Base-by-base conservation (phyloP, 2,329 filamentous ascomycete species). In the Trichoderma harzianum region DNA sequence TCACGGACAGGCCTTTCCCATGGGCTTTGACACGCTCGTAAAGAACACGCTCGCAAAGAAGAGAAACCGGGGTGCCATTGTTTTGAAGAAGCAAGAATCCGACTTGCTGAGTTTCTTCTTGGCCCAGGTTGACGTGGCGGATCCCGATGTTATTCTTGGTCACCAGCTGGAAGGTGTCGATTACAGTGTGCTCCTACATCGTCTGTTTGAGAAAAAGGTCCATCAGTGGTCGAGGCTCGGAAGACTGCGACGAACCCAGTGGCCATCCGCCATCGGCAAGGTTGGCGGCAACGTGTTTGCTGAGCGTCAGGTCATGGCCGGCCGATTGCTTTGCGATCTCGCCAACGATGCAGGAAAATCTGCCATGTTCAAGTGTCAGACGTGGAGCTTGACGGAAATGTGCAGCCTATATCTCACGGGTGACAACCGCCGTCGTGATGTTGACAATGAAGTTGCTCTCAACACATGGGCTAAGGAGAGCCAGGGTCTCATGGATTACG, bases 351-450 rank as follows among this genome's bases (percentile, higher is more conserved):
- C 97, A 78, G 96, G 96, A 81, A 98, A 98, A 85, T 98, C 95
- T 12, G 89, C 94, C 75, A 98, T 98, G 95, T 91, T 89, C 77
- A 97, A 97, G 83, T 99, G 96, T 81, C 95, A 98, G 81, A 97
- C 95, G 3, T 99, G 96, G 96, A 97, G 93, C 80, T 86, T 99
- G 81, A 97, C 95, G 2, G 96, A 99, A 81, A 99, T 99, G 95
- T 97, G 94, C 80, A 93, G 91, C 74, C 87, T 98, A 18, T 97
- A 98, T 75, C 90, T 99, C 6, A 87, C 90, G 36, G 89, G 89
- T 30, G 89, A 89, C 71, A 91, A 91, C 78, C 86, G 86, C 55
- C 92, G 96, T 55, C 89, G 91, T 70, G 96, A 99, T 47, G 83
- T 99, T 36, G 95, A 99, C 79, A 95, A 93, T 76, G 96, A 98